phyloP scores from a whole-genome alignment of 1,139 yeast genomes.

The Lodderomyces margitis region DNA sequence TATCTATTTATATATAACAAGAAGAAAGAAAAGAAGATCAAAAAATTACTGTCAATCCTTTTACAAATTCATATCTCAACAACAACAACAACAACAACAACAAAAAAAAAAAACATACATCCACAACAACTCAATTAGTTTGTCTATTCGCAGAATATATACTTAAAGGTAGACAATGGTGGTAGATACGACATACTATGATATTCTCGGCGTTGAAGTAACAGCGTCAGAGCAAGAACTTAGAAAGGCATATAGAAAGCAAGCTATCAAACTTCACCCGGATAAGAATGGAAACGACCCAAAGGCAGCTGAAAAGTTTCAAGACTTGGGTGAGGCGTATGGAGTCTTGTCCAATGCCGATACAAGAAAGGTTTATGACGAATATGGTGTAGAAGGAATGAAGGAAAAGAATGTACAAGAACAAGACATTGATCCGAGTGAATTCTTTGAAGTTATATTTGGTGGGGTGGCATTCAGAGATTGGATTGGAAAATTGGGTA shows the following conservation, averaged over 20 bases:
- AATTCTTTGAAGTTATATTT: constrained; percentile 74
- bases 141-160: too few relatives aligned
- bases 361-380: constrained; percentile 40
- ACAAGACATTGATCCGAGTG: constrained; percentile 36
- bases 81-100: too few relatives aligned
- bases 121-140: not conserved
- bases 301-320: constrained; percentile 92
- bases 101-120: not conserved
- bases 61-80: too few relatives aligned
- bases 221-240: constrained; percentile 79
- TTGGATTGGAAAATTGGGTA: constrained; percentile 86
- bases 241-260: constrained; percentile 91
- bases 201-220: constrained; percentile 74
- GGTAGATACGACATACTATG: constrained; percentile 88
- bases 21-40: too few relatives aligned
- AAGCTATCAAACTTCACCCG: constrained; percentile 92
- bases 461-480: constrained; percentile 73
- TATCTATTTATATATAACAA: too few relatives aligned
- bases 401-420: constrained; percentile 24
- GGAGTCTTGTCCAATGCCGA: constrained; percentile 40
- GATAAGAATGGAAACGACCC: constrained; percentile 80
- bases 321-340: constrained; percentile 67
- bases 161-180: constrained; percentile 57
- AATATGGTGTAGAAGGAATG: constrained; percentile 45
- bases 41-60: too few relatives aligned